phyloP scores from a whole-genome alignment of 2,329 filamentous ascomycete species.

The Phoma sp. region DNA sequence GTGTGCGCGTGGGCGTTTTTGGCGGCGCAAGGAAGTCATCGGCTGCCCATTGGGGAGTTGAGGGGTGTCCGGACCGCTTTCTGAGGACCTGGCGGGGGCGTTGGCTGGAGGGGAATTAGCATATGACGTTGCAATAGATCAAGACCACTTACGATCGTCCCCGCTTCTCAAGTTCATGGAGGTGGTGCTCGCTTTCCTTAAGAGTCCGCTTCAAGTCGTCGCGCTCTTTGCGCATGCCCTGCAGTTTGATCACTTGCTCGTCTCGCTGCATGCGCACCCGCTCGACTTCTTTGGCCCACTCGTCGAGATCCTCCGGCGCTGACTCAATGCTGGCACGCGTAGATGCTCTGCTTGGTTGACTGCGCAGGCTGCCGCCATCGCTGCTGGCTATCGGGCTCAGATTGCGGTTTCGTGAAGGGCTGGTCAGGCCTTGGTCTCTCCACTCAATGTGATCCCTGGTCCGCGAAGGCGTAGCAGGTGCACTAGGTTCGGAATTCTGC shows the following conservation, averaged over 20 bases:
- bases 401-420: constrained; percentile 13
- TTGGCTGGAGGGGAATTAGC: constrained; percentile 3
- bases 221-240: constrained; percentile 39
- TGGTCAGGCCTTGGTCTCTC: constrained; percentile 18
- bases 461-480: constrained; percentile 10
- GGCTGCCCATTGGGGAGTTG: constrained; percentile 8
- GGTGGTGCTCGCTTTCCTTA: constrained; percentile 40
- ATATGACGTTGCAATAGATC: neutral
- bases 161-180: constrained; percentile 37
- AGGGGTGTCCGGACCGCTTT: constrained; percentile 18
- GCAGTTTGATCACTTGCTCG: constrained; percentile 42
- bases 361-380: constrained; percentile 18
- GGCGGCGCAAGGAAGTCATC: constrained; percentile 11
- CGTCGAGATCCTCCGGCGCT: constrained; percentile 28
- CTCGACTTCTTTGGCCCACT: constrained; percentile 44
- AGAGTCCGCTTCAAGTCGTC: constrained; percentile 39
- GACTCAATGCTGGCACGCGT: constrained; percentile 28
- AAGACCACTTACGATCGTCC: constrained; percentile 9
- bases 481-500: constrained; percentile 19
- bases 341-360: constrained; percentile 24
- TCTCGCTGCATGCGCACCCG: constrained; percentile 42
- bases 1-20: constrained; percentile 16
- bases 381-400: constrained; percentile 16
- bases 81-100: constrained; percentile 25
- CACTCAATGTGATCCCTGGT: constrained; percentile 18